Evolutionary conservation across 495 filamentous ascomycete species (phyloP), one percentile per base, ranked within the genome.

Genomic region (Poronia punctata): DNA sequence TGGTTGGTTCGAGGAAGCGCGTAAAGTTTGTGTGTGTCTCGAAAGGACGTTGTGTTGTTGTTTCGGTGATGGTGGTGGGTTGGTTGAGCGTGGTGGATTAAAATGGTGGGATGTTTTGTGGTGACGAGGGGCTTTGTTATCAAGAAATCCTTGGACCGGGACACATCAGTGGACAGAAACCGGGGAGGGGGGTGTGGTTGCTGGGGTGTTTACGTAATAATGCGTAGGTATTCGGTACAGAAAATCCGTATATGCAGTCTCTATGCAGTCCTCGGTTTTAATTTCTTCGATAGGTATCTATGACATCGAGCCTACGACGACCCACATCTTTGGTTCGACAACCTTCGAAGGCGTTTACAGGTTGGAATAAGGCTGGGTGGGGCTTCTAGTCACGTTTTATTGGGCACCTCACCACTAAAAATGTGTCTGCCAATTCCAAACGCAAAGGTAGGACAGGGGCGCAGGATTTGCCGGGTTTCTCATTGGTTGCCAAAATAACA

Each of bases 101-200:
- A 36, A 37, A 37, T 32, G 20, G 42, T 45, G 42, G 42, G 35
- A 38, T 38, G 34, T 36, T 45, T 38, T 45, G 22, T 45, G 35
- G 20, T 16, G 35, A 24, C 35, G 42, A 45, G 42, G 42, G 42
- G 42, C 42, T 32, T 29, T 38, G 24, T 22, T 25, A 35, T 28
- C 30, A 16, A 15, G 20, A 22, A 18, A 30, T 39, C 26, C 36
- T n/a, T 14, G 36, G 36, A 20, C 30, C 32, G 24, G 15, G 20
- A 10, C 38, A 7, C 21, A 30, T 40, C 17, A 40, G 26, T 26
- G n/a, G n/a, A 40, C 17, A 27, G 38, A 19, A 8, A 19, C 27
- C 17, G 26, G 38, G 26, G 24, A 22, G 10, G 7, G 3, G 17
- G 30, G 37, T 30, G 38, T 25, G 19, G 7, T 14, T 1, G 24